Conservation (phyloP, 805 yeast species). For the Starmera caribaea region DNA sequence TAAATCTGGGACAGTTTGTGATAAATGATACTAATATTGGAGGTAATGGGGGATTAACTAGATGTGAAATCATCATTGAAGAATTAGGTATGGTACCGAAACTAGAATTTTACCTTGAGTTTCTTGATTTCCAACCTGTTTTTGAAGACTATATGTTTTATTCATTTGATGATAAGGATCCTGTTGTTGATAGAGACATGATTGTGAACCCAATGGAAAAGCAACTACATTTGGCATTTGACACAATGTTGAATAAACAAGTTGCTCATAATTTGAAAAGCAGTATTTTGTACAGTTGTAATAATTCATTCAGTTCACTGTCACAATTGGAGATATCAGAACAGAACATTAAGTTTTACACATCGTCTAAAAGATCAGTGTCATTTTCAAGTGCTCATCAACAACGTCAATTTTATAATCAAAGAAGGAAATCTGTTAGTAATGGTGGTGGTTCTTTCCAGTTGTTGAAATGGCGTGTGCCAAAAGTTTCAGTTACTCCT, state of each 20-base stretch:
- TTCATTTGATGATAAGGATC: background rate
- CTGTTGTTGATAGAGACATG: background rate
- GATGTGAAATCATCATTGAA: constrained; percentile 39
- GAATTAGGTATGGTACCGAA: constrained; percentile 47
- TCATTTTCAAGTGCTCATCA: too few relatives aligned
- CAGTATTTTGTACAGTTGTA: too few relatives aligned
- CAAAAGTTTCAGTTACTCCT: too few relatives aligned
- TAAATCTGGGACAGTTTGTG: constrained; percentile 40
- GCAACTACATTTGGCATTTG: constrained; percentile 1
- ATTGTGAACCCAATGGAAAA: constrained; percentile 1
- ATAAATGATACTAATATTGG: constrained; percentile 12
- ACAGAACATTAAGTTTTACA: too few relatives aligned
- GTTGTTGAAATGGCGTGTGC: too few relatives aligned
- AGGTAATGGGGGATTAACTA: constrained; percentile 13
- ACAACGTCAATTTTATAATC: too few relatives aligned
- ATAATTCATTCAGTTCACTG: too few relatives aligned
- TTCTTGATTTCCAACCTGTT: constrained; percentile 24
- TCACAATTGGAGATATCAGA: too few relatives aligned
- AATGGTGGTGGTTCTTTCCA: too few relatives aligned
- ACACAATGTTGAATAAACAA: background rate
- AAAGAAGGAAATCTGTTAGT: too few relatives aligned
- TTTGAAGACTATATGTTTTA: constrained; percentile 5
- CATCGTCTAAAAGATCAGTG: too few relatives aligned
- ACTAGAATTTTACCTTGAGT: constrained; percentile 37
- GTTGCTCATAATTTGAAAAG: too few relatives aligned